Evolutionary conservation across 768 basidiomycete genomes (phyloP), one percentile per base, ranked within the genome.

Genomic region (Boletus vermiculosoides): DNA sequence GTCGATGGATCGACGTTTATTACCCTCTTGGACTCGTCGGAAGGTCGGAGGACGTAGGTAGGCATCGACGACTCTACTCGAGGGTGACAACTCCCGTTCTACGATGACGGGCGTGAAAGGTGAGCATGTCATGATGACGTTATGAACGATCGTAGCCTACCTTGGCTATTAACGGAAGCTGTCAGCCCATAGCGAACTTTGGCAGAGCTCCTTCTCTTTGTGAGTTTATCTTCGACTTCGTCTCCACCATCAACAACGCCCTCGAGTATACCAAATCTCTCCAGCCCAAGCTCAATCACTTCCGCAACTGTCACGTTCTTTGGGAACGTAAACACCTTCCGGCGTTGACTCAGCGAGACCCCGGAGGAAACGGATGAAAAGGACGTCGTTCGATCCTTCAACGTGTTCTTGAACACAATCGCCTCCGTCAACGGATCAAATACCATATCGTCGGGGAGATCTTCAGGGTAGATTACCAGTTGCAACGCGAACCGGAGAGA

Each of bases 201-300:
- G 10, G 82, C 72, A 8, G 83, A 78, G 67, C 92, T 96, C 60
- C 87, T 80, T 56, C 94, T 78, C 74, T 94, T 93, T 8, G 83
- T 79, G 34, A 86, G 77, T 69, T 96, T 94, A 69, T 98, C 96
- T 72, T 99, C 97, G 1, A 99, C 83, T 66, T 98, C 96, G 70
- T 99, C 97, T 1, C 97, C 97, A 2, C 97, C 97, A 70, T 98
- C 95, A 3, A 98, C 96, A 2, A 99, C 94, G n/a, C 95, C 97
- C 39, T 97, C 96, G 36, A 83, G 77, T 54, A 99, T 97, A 3
- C 97, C 97, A 67, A 98, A 98, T 56, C 94, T 76, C 67, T 98
- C 97, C 60, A 99, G 69, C 6, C 88, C 90, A 37, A 91, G 78
- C 71, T 99, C 97, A 39, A 97, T 93, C 15, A 95, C 94, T 72